These are phyloP conservation scores for Tillandsia fasciculata DNA, from an alignment of 176 grass and related monocot species.

Conservation along the genomic window DNA sequence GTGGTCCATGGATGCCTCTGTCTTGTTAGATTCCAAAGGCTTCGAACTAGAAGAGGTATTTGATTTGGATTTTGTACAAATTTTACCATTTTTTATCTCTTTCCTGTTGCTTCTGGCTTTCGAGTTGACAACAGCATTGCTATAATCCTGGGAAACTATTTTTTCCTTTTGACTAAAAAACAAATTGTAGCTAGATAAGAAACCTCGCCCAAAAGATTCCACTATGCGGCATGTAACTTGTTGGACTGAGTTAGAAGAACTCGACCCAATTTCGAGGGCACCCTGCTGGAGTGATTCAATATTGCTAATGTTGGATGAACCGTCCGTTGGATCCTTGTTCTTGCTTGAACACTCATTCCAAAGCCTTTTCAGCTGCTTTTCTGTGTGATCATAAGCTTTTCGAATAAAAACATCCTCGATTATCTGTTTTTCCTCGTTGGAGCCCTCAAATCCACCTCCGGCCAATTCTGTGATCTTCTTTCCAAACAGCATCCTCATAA, in stretches of 20 bases:
- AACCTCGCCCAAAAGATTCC: constrained; percentile 51
- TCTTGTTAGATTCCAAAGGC: neutral
- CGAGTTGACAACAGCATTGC: neutral
- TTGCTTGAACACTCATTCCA: neutral
- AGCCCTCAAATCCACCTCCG: constrained; percentile 40
- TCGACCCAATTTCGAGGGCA: constrained; percentile 1
- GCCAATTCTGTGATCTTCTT: constrained; percentile 30
- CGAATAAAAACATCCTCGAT: constrained; percentile 37
- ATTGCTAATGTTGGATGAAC: neutral
- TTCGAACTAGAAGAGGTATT: neutral
- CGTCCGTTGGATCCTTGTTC: neutral
- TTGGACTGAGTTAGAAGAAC: neutral
- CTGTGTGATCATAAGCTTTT: neutral
- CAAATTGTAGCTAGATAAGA: constrained; percentile 50
- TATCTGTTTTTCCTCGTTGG: constrained; percentile 32
- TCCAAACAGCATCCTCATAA: constrained; percentile 49
- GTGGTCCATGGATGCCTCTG: constrained; percentile 6
- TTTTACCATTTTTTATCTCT: neutral
- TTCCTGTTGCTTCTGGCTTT: neutral
- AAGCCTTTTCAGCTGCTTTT: neutral
- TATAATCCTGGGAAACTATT: neutral
- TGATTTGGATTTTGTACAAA: neutral
- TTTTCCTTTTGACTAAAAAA: constrained; percentile 5
- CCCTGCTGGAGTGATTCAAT: neutral
- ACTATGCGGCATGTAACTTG: constrained; percentile 33